Evolutionary conservation across 495 filamentous ascomycete genomes (phyloP).

Genomic region (Penicillium ochrochloron): DNA sequence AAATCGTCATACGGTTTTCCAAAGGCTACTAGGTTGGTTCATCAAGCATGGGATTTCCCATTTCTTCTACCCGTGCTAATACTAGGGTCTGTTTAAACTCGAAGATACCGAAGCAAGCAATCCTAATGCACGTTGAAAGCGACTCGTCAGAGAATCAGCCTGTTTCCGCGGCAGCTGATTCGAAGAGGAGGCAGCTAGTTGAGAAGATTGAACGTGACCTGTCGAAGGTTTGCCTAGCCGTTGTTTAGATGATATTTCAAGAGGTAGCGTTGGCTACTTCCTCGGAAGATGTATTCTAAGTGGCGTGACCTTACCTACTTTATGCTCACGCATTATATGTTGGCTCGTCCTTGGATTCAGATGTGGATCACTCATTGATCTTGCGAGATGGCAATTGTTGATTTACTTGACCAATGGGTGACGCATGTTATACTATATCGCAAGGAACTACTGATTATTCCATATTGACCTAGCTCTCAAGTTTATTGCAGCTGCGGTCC

Average conservation of each 20-base stretch:
- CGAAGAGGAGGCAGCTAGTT: not conserved
- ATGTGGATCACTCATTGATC: no score
- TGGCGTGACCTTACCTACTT: not conserved
- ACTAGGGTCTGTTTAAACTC: no score
- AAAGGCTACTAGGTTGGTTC: not conserved
- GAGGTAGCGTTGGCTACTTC: not conserved
- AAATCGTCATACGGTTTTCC: not conserved
- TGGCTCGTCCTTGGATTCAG: not conserved
- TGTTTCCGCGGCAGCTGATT: not conserved
- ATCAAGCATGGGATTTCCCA: no score
- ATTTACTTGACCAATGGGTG: no score
- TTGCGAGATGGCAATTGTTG: no score
- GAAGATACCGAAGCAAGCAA: not conserved
- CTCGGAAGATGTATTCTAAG: not conserved
- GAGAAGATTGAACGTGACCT: not conserved
- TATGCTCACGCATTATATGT: not conserved
- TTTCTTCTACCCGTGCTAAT: not conserved
- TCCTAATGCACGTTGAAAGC: not conserved
- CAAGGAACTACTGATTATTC: no score
- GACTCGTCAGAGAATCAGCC: not conserved
- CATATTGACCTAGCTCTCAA: no score
- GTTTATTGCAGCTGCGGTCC: no score
- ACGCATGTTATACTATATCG: no score
- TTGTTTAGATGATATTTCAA: not conserved
- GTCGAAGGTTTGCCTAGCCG: not conserved